A percentile compares a stretch with the other conserved stretches of the same genome.
Conservation (phyloP, 176 grass and related monocot species). For the Hordeum marinum region DNA sequence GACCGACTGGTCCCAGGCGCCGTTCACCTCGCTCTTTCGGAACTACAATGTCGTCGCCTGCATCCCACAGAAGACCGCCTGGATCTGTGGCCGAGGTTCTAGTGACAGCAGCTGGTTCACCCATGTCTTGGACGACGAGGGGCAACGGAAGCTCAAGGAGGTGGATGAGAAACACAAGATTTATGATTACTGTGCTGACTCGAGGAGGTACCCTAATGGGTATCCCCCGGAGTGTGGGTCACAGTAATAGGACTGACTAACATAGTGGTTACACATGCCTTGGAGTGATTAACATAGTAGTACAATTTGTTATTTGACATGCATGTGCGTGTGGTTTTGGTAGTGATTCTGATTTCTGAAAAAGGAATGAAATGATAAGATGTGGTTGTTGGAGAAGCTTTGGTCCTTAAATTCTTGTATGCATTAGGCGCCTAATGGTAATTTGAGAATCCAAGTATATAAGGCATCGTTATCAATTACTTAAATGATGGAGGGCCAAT, state of each 20-base stretch:
- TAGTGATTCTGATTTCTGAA: no score
- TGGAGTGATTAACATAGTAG: no score
- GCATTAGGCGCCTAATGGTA: no score
- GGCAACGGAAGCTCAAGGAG: constrained; percentile 28
- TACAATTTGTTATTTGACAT: no score
- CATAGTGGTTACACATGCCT: no score
- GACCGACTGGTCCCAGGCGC: constrained; percentile 51
- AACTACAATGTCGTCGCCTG: constrained; percentile 37
- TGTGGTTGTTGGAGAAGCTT: no score
- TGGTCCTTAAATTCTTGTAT: no score
- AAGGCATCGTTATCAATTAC: no score
- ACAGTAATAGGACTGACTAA: neutral
- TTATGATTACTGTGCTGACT: constrained; percentile 57
- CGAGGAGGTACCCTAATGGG: constrained; percentile 33
- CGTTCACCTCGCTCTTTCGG: constrained; percentile 42
- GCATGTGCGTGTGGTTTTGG: no score
- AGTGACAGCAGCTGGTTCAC: constrained; percentile 33
- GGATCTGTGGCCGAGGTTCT: constrained; percentile 34
- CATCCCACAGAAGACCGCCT: neutral
- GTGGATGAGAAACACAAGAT: constrained; percentile 34
- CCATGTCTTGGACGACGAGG: constrained; percentile 24
- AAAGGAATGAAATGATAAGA: no score
- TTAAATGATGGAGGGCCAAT: no score
- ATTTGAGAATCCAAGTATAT: no score
- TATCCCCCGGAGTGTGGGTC: constrained; percentile 33